A percentile compares a stretch with the other conserved stretches of the same genome.
These are phyloP conservation scores for Lodderomyces margitis DNA, from an alignment of 1,139 yeast species.

Conservation along the genomic window DNA sequence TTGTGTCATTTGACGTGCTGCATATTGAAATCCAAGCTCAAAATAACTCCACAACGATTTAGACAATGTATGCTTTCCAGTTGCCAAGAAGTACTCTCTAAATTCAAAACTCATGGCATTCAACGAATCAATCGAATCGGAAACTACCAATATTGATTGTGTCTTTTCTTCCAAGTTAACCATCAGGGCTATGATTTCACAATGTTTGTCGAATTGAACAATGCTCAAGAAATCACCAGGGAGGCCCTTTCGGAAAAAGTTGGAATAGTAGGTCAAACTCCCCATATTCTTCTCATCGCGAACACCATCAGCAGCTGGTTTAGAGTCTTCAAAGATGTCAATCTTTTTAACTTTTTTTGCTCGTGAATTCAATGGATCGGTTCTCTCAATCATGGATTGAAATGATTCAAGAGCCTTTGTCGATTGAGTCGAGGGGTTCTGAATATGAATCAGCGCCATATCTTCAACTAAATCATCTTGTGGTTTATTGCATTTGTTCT, in stretches of 20 bases:
- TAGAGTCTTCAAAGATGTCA: constrained; percentile 36
- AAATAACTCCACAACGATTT: constrained; percentile 20
- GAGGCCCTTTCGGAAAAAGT: neutral
- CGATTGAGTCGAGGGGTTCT: neutral
- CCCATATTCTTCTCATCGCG: constrained; percentile 27
- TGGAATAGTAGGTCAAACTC: constrained; percentile 19
- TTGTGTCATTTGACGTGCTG: neutral
- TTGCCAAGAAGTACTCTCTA: constrained; percentile 22
- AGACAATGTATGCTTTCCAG: constrained; percentile 27
- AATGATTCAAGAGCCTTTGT: constrained; percentile 14
- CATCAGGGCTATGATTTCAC: constrained; percentile 8
- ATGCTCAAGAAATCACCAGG: neutral
- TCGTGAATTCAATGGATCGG: constrained; percentile 40
- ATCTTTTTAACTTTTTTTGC: constrained; percentile 37
- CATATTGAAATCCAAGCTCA: constrained; percentile 2
- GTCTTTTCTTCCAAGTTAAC: constrained; percentile 1
- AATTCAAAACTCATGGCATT: constrained; percentile 23
- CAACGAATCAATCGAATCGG: constrained; percentile 9
- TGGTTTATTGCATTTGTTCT: neutral
- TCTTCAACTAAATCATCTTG: neutral
- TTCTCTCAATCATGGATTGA: constrained; percentile 37
- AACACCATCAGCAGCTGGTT: constrained; percentile 21
- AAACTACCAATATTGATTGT: constrained; percentile 7
- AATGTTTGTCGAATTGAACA: constrained; percentile 12
- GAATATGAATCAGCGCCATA: constrained; percentile 1